A percentile compares a stretch with the other conserved stretches of the same genome.
phyloP scores from a whole-genome alignment of 2,329 filamentous ascomycete species.

The Aspergillus fischeri region DNA sequence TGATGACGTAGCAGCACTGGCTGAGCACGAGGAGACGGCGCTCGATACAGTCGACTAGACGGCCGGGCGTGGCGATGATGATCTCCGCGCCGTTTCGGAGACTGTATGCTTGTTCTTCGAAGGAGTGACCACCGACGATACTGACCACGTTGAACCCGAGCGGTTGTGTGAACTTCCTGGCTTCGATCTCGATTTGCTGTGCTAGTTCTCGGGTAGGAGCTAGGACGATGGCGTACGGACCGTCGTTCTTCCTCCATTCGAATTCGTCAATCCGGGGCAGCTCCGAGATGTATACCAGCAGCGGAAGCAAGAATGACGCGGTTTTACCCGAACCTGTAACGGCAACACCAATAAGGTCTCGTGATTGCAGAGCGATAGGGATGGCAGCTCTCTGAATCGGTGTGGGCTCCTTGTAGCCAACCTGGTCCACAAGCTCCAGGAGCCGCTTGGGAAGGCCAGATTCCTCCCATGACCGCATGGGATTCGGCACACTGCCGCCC shows the following conservation, averaged over 20 bases:
- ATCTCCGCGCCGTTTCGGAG: conserved; percentile 93
- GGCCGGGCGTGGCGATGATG: conserved; percentile 95
- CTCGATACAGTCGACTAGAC: conserved; percentile 95
- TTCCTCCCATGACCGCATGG: conserved; percentile 92
- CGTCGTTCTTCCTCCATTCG: conserved; percentile 84
- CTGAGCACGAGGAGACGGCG: conserved; percentile 82
- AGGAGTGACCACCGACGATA: conserved; percentile 93
- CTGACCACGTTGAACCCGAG: conserved; percentile 93
- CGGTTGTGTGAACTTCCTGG: conserved; percentile 83
- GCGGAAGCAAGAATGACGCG: conserved; percentile 84
- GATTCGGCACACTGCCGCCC: conserved; percentile 85
- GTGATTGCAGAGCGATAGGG: conserved; percentile 84
- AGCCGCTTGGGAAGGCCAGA: conserved; percentile 73
- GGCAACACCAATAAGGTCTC: conserved; percentile 96
- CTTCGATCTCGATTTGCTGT: conserved; percentile 94
- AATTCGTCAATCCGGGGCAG: conserved; percentile 77
- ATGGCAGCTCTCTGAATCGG: conserved; percentile 93
- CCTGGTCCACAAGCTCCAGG: conserved; percentile 74
- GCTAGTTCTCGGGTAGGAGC: conserved; percentile 95
- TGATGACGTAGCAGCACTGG: conserved; percentile 98
- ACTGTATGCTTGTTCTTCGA: conserved; percentile 90
- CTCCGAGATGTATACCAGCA: conserved; percentile 91
- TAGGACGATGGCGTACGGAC: conserved; percentile 94
- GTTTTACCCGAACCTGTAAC: conserved; percentile 99
- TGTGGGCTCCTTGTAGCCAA: conserved; percentile 88